Evolutionary conservation across 306 rosid genomes (phyloP), one percentile per base, ranked within the genome.

Genomic region (Gleditsia sinensis): DNA sequence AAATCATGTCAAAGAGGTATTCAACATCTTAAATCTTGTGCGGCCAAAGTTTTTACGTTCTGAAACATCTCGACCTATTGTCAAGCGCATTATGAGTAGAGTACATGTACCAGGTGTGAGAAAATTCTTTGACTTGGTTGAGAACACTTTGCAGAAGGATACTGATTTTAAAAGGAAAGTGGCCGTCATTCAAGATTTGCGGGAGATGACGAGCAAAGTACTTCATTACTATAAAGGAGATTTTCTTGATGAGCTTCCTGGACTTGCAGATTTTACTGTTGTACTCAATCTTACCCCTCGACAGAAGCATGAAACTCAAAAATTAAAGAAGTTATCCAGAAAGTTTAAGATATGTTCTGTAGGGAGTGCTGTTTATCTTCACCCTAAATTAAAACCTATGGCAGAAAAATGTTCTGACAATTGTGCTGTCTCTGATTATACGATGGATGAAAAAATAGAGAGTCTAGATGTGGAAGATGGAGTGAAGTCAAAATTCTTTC

Each of bases 171-270:
- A 78, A 73, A 86, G 91, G 79, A 94, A 94, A 79, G 88, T 84
- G 49, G 82, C 75, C 9, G 97, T 94, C 25, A 94, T 94, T 58
- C 95, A 83, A 10, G 99, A 94, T 79, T 78, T 94, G 77, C 93
- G 99, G 19, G 99, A 94, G 84, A 90, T 94, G 96, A 94, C 97
- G 0, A 75, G 93, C 81, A 81, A 84, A 58, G 90, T 94, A 34
- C 91, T 94, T 13, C 99, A 94, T 63, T 94, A 94, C 51, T 94
- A 92, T 34, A 91, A 87, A 84, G 99, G 99, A 49, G 99, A 94
- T 86, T 90, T 89, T 78, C 92, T 94, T 11, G 99, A 94, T 43
- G 99, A 94, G 83, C 99, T 94, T 78, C 99, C 97, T 21, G 99
- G 99, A 45, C 87, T 94, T 3, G 82, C 82, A 17, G 99, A 94